A percentile compares a stretch with the other conserved stretches of the same genome.
Evolutionary conservation across 2,329 filamentous ascomycete genomes (phyloP).

Genomic region (Aspergillus phoenicis): DNA sequence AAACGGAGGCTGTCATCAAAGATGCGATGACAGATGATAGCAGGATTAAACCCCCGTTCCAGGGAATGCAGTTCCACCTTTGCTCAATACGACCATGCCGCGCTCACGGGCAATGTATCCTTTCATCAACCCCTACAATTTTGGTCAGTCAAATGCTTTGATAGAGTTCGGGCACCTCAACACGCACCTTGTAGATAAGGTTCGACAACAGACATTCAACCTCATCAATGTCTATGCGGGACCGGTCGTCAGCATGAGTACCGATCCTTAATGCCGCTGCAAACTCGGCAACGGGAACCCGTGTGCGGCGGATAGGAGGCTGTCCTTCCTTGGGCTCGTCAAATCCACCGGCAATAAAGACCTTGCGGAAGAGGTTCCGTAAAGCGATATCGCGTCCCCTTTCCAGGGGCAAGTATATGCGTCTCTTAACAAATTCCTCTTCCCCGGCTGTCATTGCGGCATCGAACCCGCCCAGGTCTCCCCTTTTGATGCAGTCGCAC

Average conservation of each 20-base stretch:
- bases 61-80: conserved; percentile 82
- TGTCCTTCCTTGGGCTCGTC: conserved; percentile 73
- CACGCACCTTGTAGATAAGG: conserved; percentile 92
- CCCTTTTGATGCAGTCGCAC: conserved; percentile 74
- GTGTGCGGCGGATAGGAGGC: conserved; percentile 64
- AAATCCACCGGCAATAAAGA: conserved; percentile 82
- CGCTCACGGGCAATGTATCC: conserved; percentile 94
- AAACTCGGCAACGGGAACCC: conserved; percentile 83
- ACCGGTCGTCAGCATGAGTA: conserved; percentile 52
- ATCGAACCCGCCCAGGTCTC: conserved; percentile 83
- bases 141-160: conserved; percentile 16
- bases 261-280: conserved; percentile 78
- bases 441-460: conserved; percentile 77
- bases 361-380: conserved; percentile 87
- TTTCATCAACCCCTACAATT: conserved; percentile 83
- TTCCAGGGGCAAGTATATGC: conserved; percentile 93
- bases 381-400: conserved; percentile 87
- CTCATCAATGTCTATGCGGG: conserved; percentile 80
- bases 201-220: conserved; percentile 94
- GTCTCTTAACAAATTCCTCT: conserved; percentile 87
- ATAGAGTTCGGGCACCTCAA: background rate
- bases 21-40: background rate
- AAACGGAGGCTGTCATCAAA: background rate
- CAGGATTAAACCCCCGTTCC: conserved; percentile 74
- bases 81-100: conserved; percentile 88